Conservation (phyloP, 345 rosid species). For the Camelina laxa region DNA sequence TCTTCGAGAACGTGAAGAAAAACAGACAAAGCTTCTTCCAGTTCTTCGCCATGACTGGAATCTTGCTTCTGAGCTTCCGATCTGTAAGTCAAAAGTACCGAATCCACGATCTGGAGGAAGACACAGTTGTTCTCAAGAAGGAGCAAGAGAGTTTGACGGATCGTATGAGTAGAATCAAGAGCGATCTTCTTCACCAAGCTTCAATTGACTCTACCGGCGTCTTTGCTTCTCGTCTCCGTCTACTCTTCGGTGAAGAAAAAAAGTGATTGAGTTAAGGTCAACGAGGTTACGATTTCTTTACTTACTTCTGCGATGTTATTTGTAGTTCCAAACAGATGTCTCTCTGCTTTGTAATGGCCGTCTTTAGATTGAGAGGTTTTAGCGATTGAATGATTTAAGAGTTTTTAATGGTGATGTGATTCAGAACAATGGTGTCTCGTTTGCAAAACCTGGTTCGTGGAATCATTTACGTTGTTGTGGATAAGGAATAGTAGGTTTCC, state of each 20-base stretch:
- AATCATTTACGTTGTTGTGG: neutral
- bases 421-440: constrained; percentile 19
- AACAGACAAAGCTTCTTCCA: constrained; percentile 73
- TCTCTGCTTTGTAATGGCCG: neutral
- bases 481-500: neutral
- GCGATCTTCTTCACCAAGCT: constrained; percentile 68
- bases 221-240: constrained; percentile 76
- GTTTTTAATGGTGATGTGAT: constrained; percentile 10
- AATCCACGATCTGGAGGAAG: constrained; percentile 73
- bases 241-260: constrained; percentile 63
- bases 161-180: constrained; percentile 67
- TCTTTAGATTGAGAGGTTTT: constrained; percentile 2
- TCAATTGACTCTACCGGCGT: constrained; percentile 74
- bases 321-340: neutral
- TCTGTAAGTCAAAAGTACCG: constrained; percentile 91
- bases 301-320: neutral
- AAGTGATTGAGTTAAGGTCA: constrained; percentile 27
- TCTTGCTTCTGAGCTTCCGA: constrained; percentile 74
- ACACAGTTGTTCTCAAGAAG: constrained; percentile 61
- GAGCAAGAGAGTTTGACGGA: constrained; percentile 59
- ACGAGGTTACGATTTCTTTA: constrained; percentile 10
- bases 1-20: constrained; percentile 61
- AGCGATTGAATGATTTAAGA: constrained; percentile 17
- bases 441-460: neutral
- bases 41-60: constrained; percentile 75